Conservation (phyloP, 495 filamentous ascomycete species). For the Neurospora sp. region DNA sequence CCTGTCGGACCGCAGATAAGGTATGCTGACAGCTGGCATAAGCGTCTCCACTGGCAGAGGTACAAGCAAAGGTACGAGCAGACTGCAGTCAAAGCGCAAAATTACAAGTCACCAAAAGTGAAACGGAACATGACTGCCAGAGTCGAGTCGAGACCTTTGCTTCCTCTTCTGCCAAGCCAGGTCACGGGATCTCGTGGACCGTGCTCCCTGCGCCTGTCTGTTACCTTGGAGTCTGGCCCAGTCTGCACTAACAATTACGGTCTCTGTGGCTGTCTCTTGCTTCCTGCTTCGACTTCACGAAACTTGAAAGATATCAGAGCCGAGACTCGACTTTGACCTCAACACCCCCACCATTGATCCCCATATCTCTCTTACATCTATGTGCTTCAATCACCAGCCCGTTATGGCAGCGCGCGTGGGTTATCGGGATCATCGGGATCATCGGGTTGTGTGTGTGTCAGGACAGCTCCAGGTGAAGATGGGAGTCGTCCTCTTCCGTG, state of each 20-base stretch:
- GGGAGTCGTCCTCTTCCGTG: background rate
- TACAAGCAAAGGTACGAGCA: background rate
- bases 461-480: background rate
- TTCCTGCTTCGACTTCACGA: background rate
- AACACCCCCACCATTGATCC: no score
- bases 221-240: no score
- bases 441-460: background rate
- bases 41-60: background rate
- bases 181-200: background rate
- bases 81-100: background rate
- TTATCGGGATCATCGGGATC: background rate
- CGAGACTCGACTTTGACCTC: no score
- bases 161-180: background rate
- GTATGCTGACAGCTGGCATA: background rate
- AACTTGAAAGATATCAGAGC: no score
- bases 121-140: background rate
- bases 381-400: no score
- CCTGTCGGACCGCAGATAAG: background rate
- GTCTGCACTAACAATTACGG: no score
- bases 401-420: no score
- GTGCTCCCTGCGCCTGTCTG: background rate
- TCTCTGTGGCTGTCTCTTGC: background rate
- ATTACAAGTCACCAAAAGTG: background rate
- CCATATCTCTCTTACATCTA: no score
- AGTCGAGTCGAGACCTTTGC: background rate